Percentiles rank a stretch among this genome's conserved stretches.
Evolutionary conservation across 176 grass and related monocot species (phyloP).

Genomic region (Phoenix dactylifera): DNA sequence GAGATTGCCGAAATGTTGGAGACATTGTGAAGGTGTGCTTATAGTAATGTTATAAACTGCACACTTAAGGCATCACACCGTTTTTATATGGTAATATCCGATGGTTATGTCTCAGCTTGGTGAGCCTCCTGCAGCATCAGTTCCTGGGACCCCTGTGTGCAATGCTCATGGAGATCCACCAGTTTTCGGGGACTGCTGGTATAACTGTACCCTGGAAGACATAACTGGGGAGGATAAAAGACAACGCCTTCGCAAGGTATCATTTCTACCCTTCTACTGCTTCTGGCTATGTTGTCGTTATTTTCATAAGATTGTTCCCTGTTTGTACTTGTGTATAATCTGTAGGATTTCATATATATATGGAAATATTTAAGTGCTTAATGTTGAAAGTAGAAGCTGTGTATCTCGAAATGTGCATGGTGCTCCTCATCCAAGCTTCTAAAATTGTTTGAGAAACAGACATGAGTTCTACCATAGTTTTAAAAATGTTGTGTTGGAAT

Average conservation of each 20-base stretch:
- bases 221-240: slow-evolving; percentile 88
- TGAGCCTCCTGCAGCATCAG: slow-evolving; percentile 52
- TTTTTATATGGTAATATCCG: neutral
- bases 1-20: slow-evolving; percentile 80
- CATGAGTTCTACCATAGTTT: too few relatives aligned
- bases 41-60: neutral
- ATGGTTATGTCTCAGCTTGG: slow-evolving; percentile 51
- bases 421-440: too few relatives aligned
- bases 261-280: slow-evolving; percentile 17
- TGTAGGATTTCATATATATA: too few relatives aligned
- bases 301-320: too few relatives aligned
- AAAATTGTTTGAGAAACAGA: too few relatives aligned
- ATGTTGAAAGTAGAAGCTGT: too few relatives aligned
- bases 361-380: too few relatives aligned
- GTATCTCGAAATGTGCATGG: too few relatives aligned
- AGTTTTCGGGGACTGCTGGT: slow-evolving; percentile 90
- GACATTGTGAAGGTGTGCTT: slow-evolving; percentile 63
- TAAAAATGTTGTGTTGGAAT: too few relatives aligned
- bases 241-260: slow-evolving; percentile 93
- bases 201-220: slow-evolving; percentile 90
- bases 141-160: slow-evolving; percentile 51
- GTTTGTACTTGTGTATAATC: too few relatives aligned
- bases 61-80: too few relatives aligned
- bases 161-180: slow-evolving; percentile 75
- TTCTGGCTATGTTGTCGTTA: neutral